Conservation (phyloP, 23 red algal genomes). For the Gracilaria gracilis region DNA sequence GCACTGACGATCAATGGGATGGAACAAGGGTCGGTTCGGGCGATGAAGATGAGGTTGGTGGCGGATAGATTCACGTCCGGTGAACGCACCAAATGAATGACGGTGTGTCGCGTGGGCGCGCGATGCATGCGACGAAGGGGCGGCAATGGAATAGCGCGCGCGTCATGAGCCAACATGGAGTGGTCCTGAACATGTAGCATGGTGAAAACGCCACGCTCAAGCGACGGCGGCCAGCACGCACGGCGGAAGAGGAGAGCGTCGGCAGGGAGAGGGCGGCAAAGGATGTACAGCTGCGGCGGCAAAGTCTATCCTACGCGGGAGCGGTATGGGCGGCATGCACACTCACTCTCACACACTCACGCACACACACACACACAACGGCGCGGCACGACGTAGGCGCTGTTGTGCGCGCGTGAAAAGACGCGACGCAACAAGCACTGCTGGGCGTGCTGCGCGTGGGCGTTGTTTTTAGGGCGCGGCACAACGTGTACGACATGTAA, state of each 20-base stretch:
- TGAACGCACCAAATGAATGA: constrained; percentile 21
- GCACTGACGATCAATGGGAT: constrained; percentile 10
- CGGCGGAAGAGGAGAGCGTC: too few species aligned
- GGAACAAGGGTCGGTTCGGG: not conserved
- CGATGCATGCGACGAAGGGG: not conserved
- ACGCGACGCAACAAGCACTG: not conserved
- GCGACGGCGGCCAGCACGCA: not conserved
- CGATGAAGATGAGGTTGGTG: constrained; percentile 24
- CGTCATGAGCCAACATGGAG: constrained; percentile 27
- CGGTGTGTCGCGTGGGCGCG: constrained; percentile 23
- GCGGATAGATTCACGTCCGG: not conserved
- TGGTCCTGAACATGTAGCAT: constrained; percentile 18
- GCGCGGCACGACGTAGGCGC: too few species aligned
- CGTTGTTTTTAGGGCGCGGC: not conserved
- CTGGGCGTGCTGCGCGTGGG: too few species aligned
- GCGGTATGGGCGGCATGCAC: constrained; percentile 17
- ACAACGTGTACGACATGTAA: not conserved
- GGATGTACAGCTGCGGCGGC: not conserved
- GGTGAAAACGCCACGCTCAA: too few species aligned
- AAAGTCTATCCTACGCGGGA: not conserved
- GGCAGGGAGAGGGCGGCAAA: not conserved
- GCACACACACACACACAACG: too few species aligned
- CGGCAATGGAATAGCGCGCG: constrained; percentile 18
- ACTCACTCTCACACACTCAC: too few species aligned
- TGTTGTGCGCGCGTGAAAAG: not conserved